A percentile compares a stretch with the other conserved stretches of the same genome.
phyloP scores from a whole-genome alignment of 257 asterid genomes.

The Linderniella brevidens region DNA sequence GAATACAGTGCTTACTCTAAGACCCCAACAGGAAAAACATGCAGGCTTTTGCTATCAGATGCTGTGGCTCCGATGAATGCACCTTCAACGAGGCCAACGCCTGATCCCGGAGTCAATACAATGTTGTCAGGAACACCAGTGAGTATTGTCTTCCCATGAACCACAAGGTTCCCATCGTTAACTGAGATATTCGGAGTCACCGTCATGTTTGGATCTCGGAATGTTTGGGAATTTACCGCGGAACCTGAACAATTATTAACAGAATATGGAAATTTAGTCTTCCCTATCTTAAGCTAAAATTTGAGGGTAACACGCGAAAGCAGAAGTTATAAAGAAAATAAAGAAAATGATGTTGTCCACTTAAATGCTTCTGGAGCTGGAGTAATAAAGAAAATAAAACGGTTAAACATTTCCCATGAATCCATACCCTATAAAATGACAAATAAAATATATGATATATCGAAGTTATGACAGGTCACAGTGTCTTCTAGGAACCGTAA shows the following conservation, averaged over 20 bases:
- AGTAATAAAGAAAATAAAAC: background rate
- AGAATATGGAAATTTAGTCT: too few relatives aligned
- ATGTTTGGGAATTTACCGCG: conserved; percentile 28
- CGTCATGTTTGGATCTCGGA: conserved; percentile 40
- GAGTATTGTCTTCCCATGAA: conserved; percentile 83
- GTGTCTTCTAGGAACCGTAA: too few relatives aligned
- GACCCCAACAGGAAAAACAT: conserved; percentile 74
- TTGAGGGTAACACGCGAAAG: too few relatives aligned
- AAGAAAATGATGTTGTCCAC: conserved; percentile 50
- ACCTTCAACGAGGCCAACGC: conserved; percentile 66
- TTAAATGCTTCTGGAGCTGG: conserved; percentile 86
- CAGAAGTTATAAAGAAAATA: too few relatives aligned
- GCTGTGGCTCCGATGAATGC: conserved; percentile 87
- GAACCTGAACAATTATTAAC: background rate
- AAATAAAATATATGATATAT: too few relatives aligned
- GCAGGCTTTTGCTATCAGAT: conserved; percentile 58
- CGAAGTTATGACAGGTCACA: too few relatives aligned
- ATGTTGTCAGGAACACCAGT: conserved; percentile 76
- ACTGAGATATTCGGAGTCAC: conserved; percentile 73
- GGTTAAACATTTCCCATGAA: background rate
- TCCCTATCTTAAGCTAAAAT: too few relatives aligned
- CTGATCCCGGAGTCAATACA: conserved; percentile 62
- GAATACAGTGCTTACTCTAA: conserved; percentile 45
- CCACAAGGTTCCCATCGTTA: conserved; percentile 76
- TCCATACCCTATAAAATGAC: too few relatives aligned